Conservation (phyloP, 768 basidiomycete genomes). For the Naematelia aurantialba region DNA sequence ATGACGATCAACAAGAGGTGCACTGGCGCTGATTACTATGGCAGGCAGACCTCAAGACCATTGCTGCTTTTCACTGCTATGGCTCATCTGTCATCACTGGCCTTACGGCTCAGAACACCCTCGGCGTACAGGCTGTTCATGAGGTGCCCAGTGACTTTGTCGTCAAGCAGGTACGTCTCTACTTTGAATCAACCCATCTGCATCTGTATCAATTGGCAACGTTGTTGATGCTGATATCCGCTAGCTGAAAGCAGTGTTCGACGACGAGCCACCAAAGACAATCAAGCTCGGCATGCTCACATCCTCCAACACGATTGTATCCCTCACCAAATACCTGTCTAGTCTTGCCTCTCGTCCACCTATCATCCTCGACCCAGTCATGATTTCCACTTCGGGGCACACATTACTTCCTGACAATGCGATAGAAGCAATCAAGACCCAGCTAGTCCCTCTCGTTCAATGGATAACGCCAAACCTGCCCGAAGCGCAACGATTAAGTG, state of each 20-base stretch:
- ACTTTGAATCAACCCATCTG: not conserved
- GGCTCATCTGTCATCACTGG: constrained; percentile 80
- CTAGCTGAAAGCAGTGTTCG: constrained; percentile 68
- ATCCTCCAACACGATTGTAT: constrained; percentile 57
- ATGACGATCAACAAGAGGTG: not conserved
- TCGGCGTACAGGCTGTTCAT: constrained; percentile 72
- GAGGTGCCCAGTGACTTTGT: constrained; percentile 68
- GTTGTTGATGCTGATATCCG: too few species aligned
- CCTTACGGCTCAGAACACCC: constrained; percentile 83
- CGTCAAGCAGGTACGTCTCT: constrained; percentile 66
- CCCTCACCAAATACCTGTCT: constrained; percentile 60
- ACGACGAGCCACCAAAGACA: constrained; percentile 66
- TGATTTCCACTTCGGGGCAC: constrained; percentile 85
- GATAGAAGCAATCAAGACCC: constrained; percentile 57
- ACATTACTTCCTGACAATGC: constrained; percentile 68
- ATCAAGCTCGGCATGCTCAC: constrained; percentile 91
- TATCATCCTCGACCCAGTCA: constrained; percentile 83
- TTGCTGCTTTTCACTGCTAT: constrained; percentile 72
- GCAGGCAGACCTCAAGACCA: constrained; percentile 87
- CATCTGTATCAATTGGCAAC: not conserved
- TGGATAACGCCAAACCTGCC: constrained; percentile 80
- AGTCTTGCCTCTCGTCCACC: constrained; percentile 53
- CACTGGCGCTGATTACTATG: not conserved
- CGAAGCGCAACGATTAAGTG: constrained; percentile 65
- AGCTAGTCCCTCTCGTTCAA: constrained; percentile 67